Evolutionary conservation across 2,329 filamentous ascomycete species (phyloP), one percentile per base, ranked within the genome.

Genomic region (Xylaria sp.): DNA sequence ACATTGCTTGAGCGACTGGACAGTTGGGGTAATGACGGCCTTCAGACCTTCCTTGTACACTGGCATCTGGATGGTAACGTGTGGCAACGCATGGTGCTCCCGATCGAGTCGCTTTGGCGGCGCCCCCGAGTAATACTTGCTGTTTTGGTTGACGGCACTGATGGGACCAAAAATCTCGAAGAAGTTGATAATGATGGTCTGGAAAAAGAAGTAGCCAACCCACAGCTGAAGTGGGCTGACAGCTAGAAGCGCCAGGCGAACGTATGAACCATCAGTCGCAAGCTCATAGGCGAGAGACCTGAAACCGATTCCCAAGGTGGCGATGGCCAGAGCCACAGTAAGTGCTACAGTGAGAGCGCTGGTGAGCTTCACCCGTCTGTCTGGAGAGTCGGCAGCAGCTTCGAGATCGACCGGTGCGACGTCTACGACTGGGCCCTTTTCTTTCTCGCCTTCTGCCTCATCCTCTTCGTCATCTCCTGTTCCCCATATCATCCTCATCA

Each of bases 401-500:
- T 85, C 82, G 13, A 82, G 73, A 44, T 81, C 78, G 13, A 74
- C 72, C 1, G 80, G 86, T 4, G 85, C 76, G 60, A 84, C 81
- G 10, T 79, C 75, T 13, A 82, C 80, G 11, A 66, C 66, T 44
- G 67, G 61, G 23, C 61, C 63, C 65, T 78, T 77, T 26, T 77
- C 73, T 10, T 78, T 77, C 36, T 81, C 80, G 63, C 80, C 80
- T 36, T 85, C 82, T 51, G 81, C 81, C 15, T 84, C 81, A 3
- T 82, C 80, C 1, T 81, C 80, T 13, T 81, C 79, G 4, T 81
- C 75, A 20, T 81, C 77, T 13, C 82, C 83, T 10, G 69, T 75
- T 44, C 78, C 79, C 87, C 88, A 91, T 51, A 90, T 87, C 81
- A 87, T 86, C 69, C 83, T 79, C 78, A 90, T 85, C 63, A 90